Percentiles rank a stretch among this genome's conserved stretches.
Conservation (phyloP, 2,329 filamentous ascomycete genomes). For the Coccinonectria pachysandricola region DNA sequence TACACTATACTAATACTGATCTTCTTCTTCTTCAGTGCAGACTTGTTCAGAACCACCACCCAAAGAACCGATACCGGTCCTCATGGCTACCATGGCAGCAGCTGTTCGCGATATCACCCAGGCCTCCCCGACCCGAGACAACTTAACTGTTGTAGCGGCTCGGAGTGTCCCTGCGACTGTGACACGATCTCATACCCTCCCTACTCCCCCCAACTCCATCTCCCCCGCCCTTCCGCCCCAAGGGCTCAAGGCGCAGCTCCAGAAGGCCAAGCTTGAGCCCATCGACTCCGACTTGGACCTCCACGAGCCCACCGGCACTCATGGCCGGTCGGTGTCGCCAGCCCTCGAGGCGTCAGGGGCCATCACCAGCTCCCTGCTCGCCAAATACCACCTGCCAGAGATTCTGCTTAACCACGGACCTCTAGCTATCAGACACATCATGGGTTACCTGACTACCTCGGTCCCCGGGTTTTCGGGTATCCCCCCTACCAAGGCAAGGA, state of each 20-base stretch:
- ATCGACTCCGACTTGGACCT: slow-evolving; percentile 85
- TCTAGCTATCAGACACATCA: slow-evolving; percentile 87
- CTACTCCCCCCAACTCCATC: slow-evolving; percentile 91
- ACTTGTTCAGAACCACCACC: slow-evolving; percentile 35
- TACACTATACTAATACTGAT: slow-evolving; percentile 9
- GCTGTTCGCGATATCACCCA: slow-evolving; percentile 58
- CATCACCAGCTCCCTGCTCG: slow-evolving; percentile 77
- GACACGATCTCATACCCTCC: slow-evolving; percentile 57
- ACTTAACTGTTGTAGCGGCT: slow-evolving; percentile 63
- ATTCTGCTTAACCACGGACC: slow-evolving; percentile 86
- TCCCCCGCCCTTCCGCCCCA: slow-evolving; percentile 79
- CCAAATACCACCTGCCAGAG: slow-evolving; percentile 80
- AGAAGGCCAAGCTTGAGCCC: slow-evolving; percentile 47
- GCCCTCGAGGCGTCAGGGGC: slow-evolving; percentile 62
- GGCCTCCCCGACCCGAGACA: slow-evolving; percentile 53
- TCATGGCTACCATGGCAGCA: slow-evolving; percentile 56
- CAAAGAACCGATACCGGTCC: slow-evolving; percentile 28
- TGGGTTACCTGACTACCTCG: slow-evolving; percentile 85
- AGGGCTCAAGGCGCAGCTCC: slow-evolving; percentile 60
- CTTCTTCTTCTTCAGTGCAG: slow-evolving; percentile 17
- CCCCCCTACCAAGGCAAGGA: slow-evolving; percentile 77
- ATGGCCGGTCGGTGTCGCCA: slow-evolving; percentile 32
- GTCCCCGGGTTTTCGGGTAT: slow-evolving; percentile 89
- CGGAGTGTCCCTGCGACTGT: slow-evolving; percentile 49
- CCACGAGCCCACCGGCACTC: slow-evolving; percentile 43